Percentiles rank a stretch among this genome's conserved stretches.
phyloP scores from a whole-genome alignment of 2,329 filamentous ascomycete genomes.

The Sporothrix humicola region DNA sequence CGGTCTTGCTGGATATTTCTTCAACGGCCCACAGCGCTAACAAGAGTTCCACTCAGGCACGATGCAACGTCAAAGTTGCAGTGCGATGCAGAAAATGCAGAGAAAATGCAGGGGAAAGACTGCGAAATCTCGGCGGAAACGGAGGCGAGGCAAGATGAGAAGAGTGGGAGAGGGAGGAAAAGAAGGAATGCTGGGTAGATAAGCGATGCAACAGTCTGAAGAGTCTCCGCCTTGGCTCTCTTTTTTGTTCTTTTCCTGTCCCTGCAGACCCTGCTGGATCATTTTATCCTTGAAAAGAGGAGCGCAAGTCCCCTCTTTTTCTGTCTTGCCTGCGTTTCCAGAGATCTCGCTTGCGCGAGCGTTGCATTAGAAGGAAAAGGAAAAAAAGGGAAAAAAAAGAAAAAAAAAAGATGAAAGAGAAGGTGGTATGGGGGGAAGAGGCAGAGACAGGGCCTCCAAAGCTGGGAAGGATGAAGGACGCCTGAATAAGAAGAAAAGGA shows the following conservation, averaged over 20 bases:
- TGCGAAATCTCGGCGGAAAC: background rate
- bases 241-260: background rate
- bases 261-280: background rate
- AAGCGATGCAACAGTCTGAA: background rate
- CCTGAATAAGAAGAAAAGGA: background rate
- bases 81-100: background rate
- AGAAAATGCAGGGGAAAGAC: background rate
- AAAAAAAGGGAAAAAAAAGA: too few relatives aligned
- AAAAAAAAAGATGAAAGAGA: background rate
- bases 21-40: background rate
- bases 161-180: too few relatives aligned
- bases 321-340: background rate
- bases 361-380: background rate
- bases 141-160: background rate
- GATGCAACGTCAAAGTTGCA: constrained; percentile 4
- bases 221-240: background rate
- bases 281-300: too few relatives aligned
- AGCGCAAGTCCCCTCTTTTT: background rate
- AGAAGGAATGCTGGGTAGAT: background rate
- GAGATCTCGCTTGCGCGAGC: constrained; percentile 17
- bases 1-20: background rate
- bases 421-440: background rate
- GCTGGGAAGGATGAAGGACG: background rate
- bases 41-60: background rate
- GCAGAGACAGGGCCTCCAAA: background rate